Base-by-base conservation (phyloP, 2,329 filamentous ascomycete genomes). In the Exophiala sp. region DNA sequence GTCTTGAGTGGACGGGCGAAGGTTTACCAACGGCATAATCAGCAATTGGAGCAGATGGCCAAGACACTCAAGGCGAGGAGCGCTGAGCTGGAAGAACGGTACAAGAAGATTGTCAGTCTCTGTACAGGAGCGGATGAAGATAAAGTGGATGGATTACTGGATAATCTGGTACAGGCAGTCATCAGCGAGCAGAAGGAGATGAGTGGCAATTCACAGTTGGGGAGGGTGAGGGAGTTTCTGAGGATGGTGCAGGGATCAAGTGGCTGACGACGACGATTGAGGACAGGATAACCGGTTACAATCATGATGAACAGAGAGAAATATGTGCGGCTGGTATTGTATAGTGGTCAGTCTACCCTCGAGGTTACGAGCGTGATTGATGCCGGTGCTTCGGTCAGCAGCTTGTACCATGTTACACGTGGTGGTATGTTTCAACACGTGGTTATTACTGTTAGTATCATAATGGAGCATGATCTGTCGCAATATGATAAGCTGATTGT, bases 1-100 rank as follows among this genome's bases (percentile, higher is more conserved):
- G 72, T 85, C 2, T 75, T 97, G 24, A 80, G 81, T 24, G 84
- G 88, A 33, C 78, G 87, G 5, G 75, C 91, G 16, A 80, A 82
- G 38, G 88, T 88, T 2, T 87, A 96, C 56, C 78, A 82, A 52
- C 74, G 76, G 10, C 85, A 90, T 43, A 89, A 90, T 41, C 77
- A 80, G 39, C 76, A 80, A 14, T 83, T 94, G 10, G 76, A 82
- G 49, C 81, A 83, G 47, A 83, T 87, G 62, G 85, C 90, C 1
- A 79, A 81, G 14, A 81, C 81, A 5, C 79, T 99, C 7, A 86
- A 89, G 68, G 85, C 86, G 29, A 85, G 88, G 55, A 92, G 89
- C 63, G 86, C 85, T 3, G 91, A 96, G 50, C 78, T 95, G 3
- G 92, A 96, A 66, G 78, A 87, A 61, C 90, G 94, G 71, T 96